Base-by-base conservation (phyloP, 2,329 filamentous ascomycete species). In the Leptosphaerulina australis region DNA sequence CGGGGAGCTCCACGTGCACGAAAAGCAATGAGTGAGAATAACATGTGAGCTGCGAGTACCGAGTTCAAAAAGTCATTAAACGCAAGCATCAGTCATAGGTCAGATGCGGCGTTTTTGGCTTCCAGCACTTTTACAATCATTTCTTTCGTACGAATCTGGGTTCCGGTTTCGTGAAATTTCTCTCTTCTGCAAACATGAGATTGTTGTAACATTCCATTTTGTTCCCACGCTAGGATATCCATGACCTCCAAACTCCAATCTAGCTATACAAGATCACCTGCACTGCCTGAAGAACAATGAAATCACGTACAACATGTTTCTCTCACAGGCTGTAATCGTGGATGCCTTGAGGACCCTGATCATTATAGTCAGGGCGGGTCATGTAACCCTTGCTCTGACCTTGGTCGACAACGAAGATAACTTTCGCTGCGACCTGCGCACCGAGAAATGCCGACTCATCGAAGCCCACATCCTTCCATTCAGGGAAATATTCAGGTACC, bases 391-490 rank as follows among this genome's bases (percentile, higher is more conserved):
- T 88, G 59, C 77, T 84, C 36, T 81, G 71, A 4, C 85, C 85
- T 59, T 85, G 83, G 64, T 90, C 87, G 3, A 85, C 78, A 8
- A 88, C 82, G 69, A 89, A 90, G 38, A 89, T 74, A 17, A 89
- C 84, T 72, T 88, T 88, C 2, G 89, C 91, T 1, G 89, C 90
- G 24, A 96, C 88, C 74, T 96, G 90, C 2, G 90, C 89, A 9
- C 92, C 92, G 5, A 97, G 77, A 74, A 97, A 96, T 67, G 86
- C 84, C 38, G 88, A 85, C 74, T 97, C 92, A 66, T 97, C 92
- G 66, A 82, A 83, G 1, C 84, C 84, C 2, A 76, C 74, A 22
- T 83, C 92, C 68, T 91, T 91, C 91, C 91, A 97, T 72, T 96
- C 92, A 9, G 88, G 84, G 60, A 96, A 88, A 72, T 97, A 96